These are phyloP conservation scores for Talaromyces proteolyticus DNA, from an alignment of 495 filamentous ascomycete genomes.

Conservation along the genomic window DNA sequence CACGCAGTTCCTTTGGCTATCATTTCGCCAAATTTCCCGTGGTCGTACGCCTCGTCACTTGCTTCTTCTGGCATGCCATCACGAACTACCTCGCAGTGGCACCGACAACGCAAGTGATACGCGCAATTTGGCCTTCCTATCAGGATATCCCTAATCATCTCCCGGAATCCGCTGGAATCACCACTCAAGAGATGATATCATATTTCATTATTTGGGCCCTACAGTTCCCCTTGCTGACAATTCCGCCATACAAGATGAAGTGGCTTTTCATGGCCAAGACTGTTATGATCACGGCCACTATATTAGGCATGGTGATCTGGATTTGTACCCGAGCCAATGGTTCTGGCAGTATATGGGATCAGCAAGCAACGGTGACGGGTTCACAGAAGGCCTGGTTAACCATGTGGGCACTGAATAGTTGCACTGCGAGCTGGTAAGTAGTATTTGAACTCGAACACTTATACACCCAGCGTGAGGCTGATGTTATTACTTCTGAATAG, in stretches of 20 bases:
- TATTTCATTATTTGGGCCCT: constrained; percentile 53
- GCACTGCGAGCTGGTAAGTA: not conserved
- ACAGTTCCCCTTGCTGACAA: constrained; percentile 38
- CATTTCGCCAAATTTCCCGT: constrained; percentile 64
- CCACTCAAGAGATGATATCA: constrained; percentile 56
- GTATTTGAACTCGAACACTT: constrained; percentile 37
- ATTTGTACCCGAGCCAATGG: constrained; percentile 32
- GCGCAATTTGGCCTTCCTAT: constrained; percentile 63
- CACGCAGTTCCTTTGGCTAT: constrained; percentile 64
- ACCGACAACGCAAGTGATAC: constrained; percentile 59
- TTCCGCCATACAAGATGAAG: constrained; percentile 37
- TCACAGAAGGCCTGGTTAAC: constrained; percentile 38
- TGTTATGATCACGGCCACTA: constrained; percentile 35
- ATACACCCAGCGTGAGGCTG: constrained; percentile 34
- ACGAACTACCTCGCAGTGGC: constrained; percentile 62
- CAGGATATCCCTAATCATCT: constrained; percentile 48
- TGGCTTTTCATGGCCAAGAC: constrained; percentile 42
- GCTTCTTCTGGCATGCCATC: constrained; percentile 72
- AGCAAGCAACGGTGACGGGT: constrained; percentile 30
- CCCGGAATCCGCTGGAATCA: constrained; percentile 53
- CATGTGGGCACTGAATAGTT: constrained; percentile 16
- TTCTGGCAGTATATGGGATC: constrained; percentile 23
- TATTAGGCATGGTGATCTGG: constrained; percentile 44
- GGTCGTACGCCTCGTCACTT: constrained; percentile 57
- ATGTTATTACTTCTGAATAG: not conserved